Evolutionary conservation across 2,329 filamentous ascomycete genomes (phyloP).

Genomic region (Dendryphion nanum): DNA sequence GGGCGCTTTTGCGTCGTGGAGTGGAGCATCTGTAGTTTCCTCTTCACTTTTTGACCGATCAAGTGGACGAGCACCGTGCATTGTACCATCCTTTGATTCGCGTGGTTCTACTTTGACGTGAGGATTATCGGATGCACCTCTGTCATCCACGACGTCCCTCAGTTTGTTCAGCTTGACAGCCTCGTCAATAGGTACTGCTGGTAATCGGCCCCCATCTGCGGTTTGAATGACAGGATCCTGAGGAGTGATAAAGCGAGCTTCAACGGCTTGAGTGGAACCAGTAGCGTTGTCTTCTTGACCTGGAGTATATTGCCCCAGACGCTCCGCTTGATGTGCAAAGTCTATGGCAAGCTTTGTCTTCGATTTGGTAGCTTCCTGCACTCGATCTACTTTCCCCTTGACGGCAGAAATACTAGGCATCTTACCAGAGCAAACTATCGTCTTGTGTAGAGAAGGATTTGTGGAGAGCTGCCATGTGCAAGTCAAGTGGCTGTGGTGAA

Average conservation of each 20-base stretch:
- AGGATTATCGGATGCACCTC: constrained; percentile 29
- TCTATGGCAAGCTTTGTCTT: constrained; percentile 49
- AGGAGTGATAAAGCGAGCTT: constrained; percentile 63
- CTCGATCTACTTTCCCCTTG: constrained; percentile 19
- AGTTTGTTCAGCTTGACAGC: constrained; percentile 68
- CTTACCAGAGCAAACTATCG: not conserved
- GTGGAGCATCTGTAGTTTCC: constrained; percentile 45
- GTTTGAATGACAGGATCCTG: constrained; percentile 72
- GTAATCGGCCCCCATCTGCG: constrained; percentile 63
- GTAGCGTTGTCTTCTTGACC: constrained; percentile 42
- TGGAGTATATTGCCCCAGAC: constrained; percentile 42
- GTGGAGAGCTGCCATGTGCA: not conserved
- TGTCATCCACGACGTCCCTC: constrained; percentile 50
- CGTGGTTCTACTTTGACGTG: constrained; percentile 30
- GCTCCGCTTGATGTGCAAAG: constrained; percentile 60
- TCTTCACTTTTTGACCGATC: constrained; percentile 35
- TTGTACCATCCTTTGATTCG: constrained; percentile 44
- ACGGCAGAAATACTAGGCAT: constrained; percentile 25
- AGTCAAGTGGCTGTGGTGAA: not conserved
- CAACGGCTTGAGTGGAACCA: constrained; percentile 55
- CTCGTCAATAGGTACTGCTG: constrained; percentile 67
- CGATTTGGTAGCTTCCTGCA: constrained; percentile 12
- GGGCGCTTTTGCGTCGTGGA: constrained; percentile 53
- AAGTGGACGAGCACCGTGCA: constrained; percentile 35
- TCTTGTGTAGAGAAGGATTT: not conserved